Percentiles rank a stretch among this genome's conserved stretches.
These are phyloP conservation scores for Parasitella parasitica DNA, from an alignment of 371 early-diverging fungal species.

Conservation along the genomic window DNA sequence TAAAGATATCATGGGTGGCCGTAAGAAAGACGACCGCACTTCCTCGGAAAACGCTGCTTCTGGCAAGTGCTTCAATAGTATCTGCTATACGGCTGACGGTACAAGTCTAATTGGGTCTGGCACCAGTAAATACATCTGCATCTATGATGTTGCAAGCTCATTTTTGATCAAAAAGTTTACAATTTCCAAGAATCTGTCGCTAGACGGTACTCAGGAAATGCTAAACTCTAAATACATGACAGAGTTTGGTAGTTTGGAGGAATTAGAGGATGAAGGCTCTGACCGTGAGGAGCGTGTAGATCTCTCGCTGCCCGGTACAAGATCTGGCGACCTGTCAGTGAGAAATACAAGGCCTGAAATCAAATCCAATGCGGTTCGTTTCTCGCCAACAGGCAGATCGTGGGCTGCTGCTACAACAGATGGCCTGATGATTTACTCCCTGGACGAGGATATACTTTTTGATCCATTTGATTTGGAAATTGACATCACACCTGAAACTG, in stretches of 20 bases:
- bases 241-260: constrained; percentile 84
- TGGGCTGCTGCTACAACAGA: constrained; percentile 98
- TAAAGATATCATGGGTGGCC: constrained; percentile 90
- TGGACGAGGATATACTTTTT: constrained; percentile 89
- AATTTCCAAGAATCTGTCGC: constrained; percentile 86
- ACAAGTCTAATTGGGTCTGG: constrained; percentile 90
- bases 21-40: constrained; percentile 71
- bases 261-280: constrained; percentile 72
- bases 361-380: constrained; percentile 81
- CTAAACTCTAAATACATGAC: constrained; percentile 92
- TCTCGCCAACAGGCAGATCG: constrained; percentile 91
- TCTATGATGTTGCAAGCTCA: constrained; percentile 81
- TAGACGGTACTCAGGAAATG: constrained; percentile 90
- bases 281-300: constrained; percentile 88
- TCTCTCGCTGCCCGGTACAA: constrained; percentile 84
- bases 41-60: constrained; percentile 84
- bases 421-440: constrained; percentile 90
- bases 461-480: constrained; percentile 98
- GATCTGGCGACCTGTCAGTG: constrained; percentile 79
- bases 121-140: constrained; percentile 91
- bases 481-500: constrained; percentile 90
- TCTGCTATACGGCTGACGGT: constrained; percentile 96
- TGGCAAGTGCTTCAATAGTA: constrained; percentile 86
- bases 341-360: constrained; percentile 78
- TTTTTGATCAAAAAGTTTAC: constrained; percentile 88